Evolutionary conservation across 139 green algal species (phyloP).

Genomic region (Nannochloris sp.): DNA sequence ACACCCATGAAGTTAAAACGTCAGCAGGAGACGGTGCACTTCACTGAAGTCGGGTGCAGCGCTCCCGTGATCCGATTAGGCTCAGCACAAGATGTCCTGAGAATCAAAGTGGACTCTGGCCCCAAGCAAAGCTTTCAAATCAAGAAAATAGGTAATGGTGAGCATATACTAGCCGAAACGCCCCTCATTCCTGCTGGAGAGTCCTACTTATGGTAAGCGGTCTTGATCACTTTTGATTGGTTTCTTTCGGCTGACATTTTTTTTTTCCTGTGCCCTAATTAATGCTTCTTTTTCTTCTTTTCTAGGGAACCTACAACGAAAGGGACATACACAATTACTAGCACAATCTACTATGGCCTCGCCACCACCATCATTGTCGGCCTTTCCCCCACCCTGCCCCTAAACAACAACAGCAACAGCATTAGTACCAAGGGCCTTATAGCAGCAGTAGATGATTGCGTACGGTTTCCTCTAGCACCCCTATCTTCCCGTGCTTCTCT

Average conservation of each 20-base stretch:
- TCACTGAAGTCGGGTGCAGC: not conserved
- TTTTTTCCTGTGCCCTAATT: no score
- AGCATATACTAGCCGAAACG: not conserved
- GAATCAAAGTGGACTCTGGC: constrained; percentile 7
- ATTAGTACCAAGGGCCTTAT: no score
- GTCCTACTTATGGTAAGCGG: constrained; percentile 10
- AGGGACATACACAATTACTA: constrained; percentile 6
- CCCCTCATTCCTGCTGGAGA: not conserved
- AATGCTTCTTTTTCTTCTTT: not conserved
- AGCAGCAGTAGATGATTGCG: no score
- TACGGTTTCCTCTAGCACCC: no score
- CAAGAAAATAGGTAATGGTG: not conserved
- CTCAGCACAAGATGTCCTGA: not conserved
- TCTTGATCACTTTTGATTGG: not conserved
- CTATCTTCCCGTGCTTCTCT: no score
- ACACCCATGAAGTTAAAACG: not conserved
- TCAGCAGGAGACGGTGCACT: not conserved
- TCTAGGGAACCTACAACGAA: not conserved
- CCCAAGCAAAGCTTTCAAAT: constrained; percentile 13
- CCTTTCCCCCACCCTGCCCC: no score
- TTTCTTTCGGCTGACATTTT: not conserved
- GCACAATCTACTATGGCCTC: constrained; percentile 11
- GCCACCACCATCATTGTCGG: not conserved
- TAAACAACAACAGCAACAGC: no score
- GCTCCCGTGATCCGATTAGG: not conserved